Base-by-base conservation (phyloP, 2,329 filamentous ascomycete genomes). In the Fusarium clavum region DNA sequence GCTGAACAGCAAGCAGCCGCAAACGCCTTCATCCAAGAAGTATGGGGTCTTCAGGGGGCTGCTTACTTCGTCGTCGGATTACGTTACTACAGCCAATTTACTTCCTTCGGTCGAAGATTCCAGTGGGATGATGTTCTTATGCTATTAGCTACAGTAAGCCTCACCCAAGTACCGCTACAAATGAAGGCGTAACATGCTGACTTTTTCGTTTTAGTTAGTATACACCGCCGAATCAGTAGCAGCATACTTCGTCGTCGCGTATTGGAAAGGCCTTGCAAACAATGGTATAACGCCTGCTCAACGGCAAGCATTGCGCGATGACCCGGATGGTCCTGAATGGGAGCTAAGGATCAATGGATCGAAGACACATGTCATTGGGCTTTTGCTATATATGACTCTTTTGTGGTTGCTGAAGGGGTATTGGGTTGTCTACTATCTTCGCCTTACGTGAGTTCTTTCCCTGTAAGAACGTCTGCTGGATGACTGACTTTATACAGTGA, bases 181-280 rank as follows among this genome's bases (percentile, higher is more conserved):
- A 3, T 20, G 25, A 2, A 9, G 7, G 0, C 12, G 5, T 22
- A 6, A 20, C 8, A 5, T 3, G 3, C 32, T 34, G 16, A 13
- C 5, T 2, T 5, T 25, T 6, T 2, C 32, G 8, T 6, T 18
- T 4, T 24, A 51, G 48, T 25, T 52, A 5, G 49, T 53, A 38
- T 53, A 53, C 1, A 53, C 49, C 1, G 49, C 49, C 1, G 49
- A 53, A 4, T 53, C 49, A 4, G 49, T 53, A 10, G 49, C 49
- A 13, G 49, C 49, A 5, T 53, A 53, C n/a, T 53, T 53, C 7
- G 49, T 53, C 10, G 49, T 53, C n/a, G 49, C 49, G 2, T 53
- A 53, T 8, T 53, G 49, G 49, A 53, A 53, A 22, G 49, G 49
- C 1, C 6, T 53, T 8, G 49, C 49, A 0, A 53, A 53, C 30